These are phyloP conservation scores for Strobilomyces confusus DNA, from an alignment of 768 basidiomycete species.

Conservation along the genomic window DNA sequence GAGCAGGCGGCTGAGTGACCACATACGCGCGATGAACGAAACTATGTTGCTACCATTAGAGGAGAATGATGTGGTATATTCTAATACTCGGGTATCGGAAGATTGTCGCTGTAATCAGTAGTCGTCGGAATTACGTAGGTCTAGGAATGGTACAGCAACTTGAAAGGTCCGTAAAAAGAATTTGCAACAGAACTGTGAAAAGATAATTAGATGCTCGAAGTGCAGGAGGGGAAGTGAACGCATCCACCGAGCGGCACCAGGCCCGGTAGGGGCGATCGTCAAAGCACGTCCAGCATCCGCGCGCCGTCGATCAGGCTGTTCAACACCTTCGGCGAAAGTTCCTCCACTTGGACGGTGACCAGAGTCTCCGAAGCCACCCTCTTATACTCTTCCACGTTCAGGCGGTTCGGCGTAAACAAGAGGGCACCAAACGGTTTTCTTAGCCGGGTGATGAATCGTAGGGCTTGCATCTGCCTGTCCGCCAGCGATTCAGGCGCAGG, in stretches of 20 bases:
- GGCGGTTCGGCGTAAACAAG: not conserved
- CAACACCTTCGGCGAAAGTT: not conserved
- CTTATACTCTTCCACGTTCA: slow-evolving; percentile 2
- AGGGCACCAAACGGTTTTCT: not conserved
- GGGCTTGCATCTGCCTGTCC: not conserved
- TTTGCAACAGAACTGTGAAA: no score
- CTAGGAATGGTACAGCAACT: no score
- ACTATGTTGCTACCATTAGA: no score
- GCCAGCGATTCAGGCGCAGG: not conserved
- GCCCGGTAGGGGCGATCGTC: not conserved
- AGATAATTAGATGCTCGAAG: no score
- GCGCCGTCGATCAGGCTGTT: not conserved
- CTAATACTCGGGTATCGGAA: no score
- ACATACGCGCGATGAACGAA: no score
- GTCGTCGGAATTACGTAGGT: no score
- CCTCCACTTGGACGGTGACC: not conserved
- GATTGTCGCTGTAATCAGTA: no score
- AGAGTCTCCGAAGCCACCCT: slow-evolving; percentile 6
- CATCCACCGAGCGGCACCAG: not conserved
- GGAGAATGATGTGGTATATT: no score
- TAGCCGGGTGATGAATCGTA: not conserved
- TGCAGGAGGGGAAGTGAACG: no score
- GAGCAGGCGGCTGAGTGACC: no score
- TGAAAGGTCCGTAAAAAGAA: no score
- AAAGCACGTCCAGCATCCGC: slow-evolving; percentile 7